Evolutionary conservation across 2,329 filamentous ascomycete species (phyloP).

Genomic region (Cladophialophora psammophila): DNA sequence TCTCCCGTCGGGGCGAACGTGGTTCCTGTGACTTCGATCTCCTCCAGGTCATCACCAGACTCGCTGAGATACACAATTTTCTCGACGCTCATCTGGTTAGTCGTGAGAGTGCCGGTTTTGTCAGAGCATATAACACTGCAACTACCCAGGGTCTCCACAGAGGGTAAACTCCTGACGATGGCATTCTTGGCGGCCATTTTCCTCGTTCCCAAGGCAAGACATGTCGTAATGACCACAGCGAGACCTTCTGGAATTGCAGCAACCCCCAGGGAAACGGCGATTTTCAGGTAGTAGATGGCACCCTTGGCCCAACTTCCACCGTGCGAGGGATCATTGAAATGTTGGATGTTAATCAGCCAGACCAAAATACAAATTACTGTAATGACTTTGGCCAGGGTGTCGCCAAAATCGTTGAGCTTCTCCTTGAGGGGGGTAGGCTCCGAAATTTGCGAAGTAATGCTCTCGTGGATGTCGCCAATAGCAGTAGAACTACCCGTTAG

Average conservation of each 20-base stretch:
- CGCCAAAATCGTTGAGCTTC: slow-evolving; percentile 98
- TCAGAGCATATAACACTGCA: slow-evolving; percentile 99
- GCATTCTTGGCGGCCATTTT: slow-evolving; percentile 99
- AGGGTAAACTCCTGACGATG: slow-evolving; percentile 93
- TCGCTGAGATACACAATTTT: slow-evolving; percentile 86
- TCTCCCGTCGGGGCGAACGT: slow-evolving; percentile 86
- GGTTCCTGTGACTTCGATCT: slow-evolving; percentile 88
- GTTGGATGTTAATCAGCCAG: slow-evolving; percentile 97
- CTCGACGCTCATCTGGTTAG: slow-evolving; percentile 99
- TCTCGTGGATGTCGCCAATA: slow-evolving; percentile 98
- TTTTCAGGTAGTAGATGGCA: slow-evolving; percentile 99
- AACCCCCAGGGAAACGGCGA: slow-evolving; percentile 96
- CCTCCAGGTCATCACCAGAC: slow-evolving; percentile 75
- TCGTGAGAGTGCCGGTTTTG: slow-evolving; percentile 97
- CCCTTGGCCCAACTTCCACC: slow-evolving; percentile 95
- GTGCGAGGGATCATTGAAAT: slow-evolving; percentile 94
- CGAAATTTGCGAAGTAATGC: slow-evolving; percentile 96
- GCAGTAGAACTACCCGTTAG: slow-evolving; percentile 89
- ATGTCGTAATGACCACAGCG: slow-evolving; percentile 98
- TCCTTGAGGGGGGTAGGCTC: slow-evolving; percentile 97
- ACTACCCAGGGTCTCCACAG: slow-evolving; percentile 96
- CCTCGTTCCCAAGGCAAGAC: slow-evolving; percentile 90
- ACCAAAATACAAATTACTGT: slow-evolving; percentile 95
- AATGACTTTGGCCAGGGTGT: slow-evolving; percentile 95
- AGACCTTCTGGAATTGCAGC: slow-evolving; percentile 70